Conservation (phyloP, 2,329 filamentous ascomycete genomes). For the Stachybotrys chlorohalonatus region DNA sequence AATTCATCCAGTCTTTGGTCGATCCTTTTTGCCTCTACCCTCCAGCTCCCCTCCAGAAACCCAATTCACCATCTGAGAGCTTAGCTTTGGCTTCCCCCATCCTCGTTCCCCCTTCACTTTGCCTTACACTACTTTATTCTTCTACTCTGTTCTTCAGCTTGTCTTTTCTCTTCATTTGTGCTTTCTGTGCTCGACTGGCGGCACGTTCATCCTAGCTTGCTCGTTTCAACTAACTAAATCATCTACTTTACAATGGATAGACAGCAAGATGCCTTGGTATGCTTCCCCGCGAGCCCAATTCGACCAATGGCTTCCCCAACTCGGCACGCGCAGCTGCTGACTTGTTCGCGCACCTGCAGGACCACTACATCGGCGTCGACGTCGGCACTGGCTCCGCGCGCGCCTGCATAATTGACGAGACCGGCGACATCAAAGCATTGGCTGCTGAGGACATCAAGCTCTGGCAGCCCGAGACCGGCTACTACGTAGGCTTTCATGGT, state of each 20-base stretch:
- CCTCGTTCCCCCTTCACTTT: background rate
- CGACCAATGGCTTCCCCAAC: background rate
- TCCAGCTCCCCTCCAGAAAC: background rate
- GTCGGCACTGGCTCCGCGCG: constrained; percentile 93
- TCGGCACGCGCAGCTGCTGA: background rate
- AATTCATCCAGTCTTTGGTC: background rate
- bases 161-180: background rate
- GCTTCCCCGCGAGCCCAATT: background rate
- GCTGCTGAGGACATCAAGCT: constrained; percentile 69
- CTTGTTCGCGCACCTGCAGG: constrained; percentile 20
- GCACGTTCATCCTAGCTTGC: background rate
- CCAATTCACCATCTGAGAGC: background rate
- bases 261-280: constrained; percentile 23
- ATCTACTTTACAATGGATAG: constrained; percentile 16
- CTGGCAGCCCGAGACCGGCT: constrained; percentile 68
- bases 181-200: background rate
- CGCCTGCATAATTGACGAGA: constrained; percentile 88
- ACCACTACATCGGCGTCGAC: constrained; percentile 76
- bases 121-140: background rate
- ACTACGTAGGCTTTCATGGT: constrained; percentile 50
- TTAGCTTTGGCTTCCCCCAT: background rate
- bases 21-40: background rate
- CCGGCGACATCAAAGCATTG: constrained; percentile 76
- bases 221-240: constrained; percentile 4
- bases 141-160: constrained; percentile 1